Percentiles rank a stretch among this genome's conserved stretches.
Conservation (phyloP, 495 filamentous ascomycete genomes). For the Aspergillus ostianus region DNA sequence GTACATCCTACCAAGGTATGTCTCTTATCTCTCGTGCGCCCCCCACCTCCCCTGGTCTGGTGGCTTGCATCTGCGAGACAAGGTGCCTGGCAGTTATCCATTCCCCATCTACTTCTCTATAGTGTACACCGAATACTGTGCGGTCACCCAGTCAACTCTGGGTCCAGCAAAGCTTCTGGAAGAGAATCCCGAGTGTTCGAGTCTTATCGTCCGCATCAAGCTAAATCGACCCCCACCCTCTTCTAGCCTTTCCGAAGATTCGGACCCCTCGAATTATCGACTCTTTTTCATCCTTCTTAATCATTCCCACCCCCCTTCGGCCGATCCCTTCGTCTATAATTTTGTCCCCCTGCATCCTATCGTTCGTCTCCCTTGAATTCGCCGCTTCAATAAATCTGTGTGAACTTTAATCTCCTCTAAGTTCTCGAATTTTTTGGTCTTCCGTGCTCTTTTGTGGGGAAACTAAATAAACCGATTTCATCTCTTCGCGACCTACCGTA, state of each 20-base stretch:
- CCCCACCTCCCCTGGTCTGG: too few species aligned
- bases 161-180: neutral
- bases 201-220: slow-evolving; percentile 14
- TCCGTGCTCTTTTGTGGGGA: neutral
- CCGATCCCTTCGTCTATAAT: slow-evolving; percentile 2
- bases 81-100: too few species aligned
- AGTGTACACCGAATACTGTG: too few species aligned
- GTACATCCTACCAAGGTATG: too few species aligned
- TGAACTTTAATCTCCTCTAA: slow-evolving; percentile 6
- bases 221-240: slow-evolving; percentile 8
- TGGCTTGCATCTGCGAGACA: too few species aligned
- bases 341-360: slow-evolving; percentile 1
- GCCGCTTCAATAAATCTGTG: neutral
- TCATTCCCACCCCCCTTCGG: neutral
- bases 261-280: slow-evolving; percentile 5
- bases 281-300: slow-evolving; percentile 11
- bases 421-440: neutral
- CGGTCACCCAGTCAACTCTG: too few species aligned
- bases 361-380: neutral
- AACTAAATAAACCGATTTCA: neutral
- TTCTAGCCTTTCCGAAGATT: slow-evolving; percentile 9
- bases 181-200: neutral
- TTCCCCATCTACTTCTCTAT: too few species aligned
- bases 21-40: too few species aligned
- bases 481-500: neutral